phyloP scores from a whole-genome alignment of 176 grass and related monocot species.

The Saccharum officinarum region DNA sequence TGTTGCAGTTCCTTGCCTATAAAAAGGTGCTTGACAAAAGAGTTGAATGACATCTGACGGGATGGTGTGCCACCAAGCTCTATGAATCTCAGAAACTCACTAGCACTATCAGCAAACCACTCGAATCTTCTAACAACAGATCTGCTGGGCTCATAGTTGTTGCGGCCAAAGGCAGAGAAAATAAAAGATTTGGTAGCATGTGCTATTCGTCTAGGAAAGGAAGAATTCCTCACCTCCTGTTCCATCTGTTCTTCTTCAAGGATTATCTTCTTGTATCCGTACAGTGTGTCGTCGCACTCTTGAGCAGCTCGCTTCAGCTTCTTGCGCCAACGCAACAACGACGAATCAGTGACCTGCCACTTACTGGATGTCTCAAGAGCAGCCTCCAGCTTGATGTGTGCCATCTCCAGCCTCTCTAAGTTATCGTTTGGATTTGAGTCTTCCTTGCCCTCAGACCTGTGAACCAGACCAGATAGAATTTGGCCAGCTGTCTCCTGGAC shows the following conservation, averaged over 20 bases:
- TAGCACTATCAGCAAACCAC: background rate
- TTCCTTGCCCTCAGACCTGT: background rate
- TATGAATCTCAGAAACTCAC: background rate
- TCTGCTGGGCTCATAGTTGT: background rate
- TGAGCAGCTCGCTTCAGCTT: background rate
- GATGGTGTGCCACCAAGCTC: background rate
- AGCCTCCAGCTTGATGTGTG: background rate
- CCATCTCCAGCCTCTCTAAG: background rate
- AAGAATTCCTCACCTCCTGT: background rate
- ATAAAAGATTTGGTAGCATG: background rate
- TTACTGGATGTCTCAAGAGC: background rate
- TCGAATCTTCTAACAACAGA: background rate
- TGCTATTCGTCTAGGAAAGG: background rate
- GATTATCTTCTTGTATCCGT: background rate
- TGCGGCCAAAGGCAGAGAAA: background rate
- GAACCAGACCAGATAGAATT: background rate
- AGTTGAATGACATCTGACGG: background rate
- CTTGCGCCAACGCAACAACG: background rate
- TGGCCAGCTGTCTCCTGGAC: background rate
- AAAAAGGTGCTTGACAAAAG: background rate
- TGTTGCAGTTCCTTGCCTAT: background rate
- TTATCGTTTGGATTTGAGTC: background rate
- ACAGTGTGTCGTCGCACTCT: background rate
- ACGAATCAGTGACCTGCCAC: background rate
- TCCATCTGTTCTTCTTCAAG: background rate